phyloP scores from a whole-genome alignment of 225 moss, liverwort and hornwort genomes.

The Polytrichum formosum region DNA sequence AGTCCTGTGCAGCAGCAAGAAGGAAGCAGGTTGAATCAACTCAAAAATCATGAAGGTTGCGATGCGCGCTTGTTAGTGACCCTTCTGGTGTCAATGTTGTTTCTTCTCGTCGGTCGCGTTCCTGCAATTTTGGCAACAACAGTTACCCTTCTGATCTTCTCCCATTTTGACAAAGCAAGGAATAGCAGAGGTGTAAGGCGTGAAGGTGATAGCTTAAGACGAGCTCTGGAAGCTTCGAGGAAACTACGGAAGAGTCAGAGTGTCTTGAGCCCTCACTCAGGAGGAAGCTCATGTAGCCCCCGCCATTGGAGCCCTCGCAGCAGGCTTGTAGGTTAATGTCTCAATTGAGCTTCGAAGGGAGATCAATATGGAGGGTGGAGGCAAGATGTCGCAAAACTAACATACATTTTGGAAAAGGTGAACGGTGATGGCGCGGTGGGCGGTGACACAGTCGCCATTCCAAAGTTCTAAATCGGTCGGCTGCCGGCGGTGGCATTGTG shows the following conservation, averaged over 20 bases:
- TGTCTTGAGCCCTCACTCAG: neutral
- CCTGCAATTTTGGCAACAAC: constrained; percentile 19
- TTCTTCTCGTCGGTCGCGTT: constrained; percentile 7
- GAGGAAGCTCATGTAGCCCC: neutral
- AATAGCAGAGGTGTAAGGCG: constrained; percentile 1
- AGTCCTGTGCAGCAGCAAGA: neutral
- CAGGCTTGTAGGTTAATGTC: neutral
- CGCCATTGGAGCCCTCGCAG: neutral
- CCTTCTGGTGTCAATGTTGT: constrained; percentile 9
- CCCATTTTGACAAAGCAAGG: constrained; percentile 12
- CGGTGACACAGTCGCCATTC: too few species aligned
- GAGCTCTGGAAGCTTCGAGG: constrained; percentile 13
- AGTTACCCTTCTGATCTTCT: constrained; percentile 7
- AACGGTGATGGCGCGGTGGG: too few species aligned
- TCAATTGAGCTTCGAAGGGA: neutral
- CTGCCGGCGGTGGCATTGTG: too few species aligned
- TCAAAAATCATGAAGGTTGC: neutral
- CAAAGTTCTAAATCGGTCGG: too few species aligned
- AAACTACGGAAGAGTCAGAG: constrained; percentile 5
- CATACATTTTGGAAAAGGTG: too few species aligned
- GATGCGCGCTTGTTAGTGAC: constrained; percentile 8
- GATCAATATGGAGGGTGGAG: neutral
- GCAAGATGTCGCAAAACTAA: too few species aligned
- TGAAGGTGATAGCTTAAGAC: constrained; percentile 6
- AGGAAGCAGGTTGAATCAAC: neutral